Evolutionary conservation across 768 basidiomycete genomes (phyloP).

Genomic region (Pilatotrama ljubarskyi): DNA sequence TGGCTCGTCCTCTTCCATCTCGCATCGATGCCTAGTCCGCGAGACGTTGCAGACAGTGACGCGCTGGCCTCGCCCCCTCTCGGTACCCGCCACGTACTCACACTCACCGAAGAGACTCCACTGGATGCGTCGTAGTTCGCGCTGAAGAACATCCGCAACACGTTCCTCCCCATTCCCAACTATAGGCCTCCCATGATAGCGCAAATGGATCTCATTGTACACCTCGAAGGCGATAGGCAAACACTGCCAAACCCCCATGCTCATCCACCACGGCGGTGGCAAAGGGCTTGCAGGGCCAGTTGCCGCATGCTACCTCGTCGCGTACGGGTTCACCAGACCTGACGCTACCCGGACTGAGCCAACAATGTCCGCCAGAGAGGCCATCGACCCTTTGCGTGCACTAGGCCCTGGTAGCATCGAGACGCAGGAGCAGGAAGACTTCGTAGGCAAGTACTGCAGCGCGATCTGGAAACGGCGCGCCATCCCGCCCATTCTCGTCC

Average conservation of each 20-base stretch:
- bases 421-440: slow-evolving; percentile 54
- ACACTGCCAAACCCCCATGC: slow-evolving; percentile 46
- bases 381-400: slow-evolving; percentile 47
- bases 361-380: slow-evolving; percentile 47
- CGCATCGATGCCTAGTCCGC: slow-evolving; percentile 62
- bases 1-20: slow-evolving; percentile 62
- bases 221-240: slow-evolving; percentile 44
- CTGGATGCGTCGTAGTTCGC: slow-evolving; percentile 49
- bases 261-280: slow-evolving; percentile 64
- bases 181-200: slow-evolving; percentile 55
- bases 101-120: slow-evolving; percentile 59
- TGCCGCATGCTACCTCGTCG: slow-evolving; percentile 58
- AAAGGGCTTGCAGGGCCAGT: slow-evolving; percentile 65
- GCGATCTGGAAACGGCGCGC: slow-evolving; percentile 59
- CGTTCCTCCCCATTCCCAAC: slow-evolving; percentile 57
- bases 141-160: slow-evolving; percentile 44
- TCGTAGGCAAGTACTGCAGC: slow-evolving; percentile 59
- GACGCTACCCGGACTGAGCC: slow-evolving; percentile 45
- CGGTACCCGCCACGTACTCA: slow-evolving; percentile 59
- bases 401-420: slow-evolving; percentile 60
- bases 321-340: slow-evolving; percentile 53
- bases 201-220: slow-evolving; percentile 58
- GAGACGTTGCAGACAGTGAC: slow-evolving; percentile 48
- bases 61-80: slow-evolving; percentile 46
- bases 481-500: slow-evolving; percentile 48